Conservation (phyloP, 331 rosid species). For the Pyrus hybrid region DNA sequence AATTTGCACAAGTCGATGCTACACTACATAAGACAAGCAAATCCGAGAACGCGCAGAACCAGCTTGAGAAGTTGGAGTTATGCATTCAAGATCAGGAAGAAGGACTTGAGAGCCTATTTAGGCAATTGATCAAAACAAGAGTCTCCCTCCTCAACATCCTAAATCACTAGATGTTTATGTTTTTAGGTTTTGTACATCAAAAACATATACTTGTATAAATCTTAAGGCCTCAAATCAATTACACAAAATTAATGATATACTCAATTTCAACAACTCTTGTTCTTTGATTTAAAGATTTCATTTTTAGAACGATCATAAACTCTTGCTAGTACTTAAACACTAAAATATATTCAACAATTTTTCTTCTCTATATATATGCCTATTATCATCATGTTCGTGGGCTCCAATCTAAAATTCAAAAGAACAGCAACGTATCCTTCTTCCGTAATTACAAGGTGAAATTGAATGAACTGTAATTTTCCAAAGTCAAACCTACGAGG, state of each 20-base stretch:
- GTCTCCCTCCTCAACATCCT: slow-evolving; percentile 33
- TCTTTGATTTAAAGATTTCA: neutral
- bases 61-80: slow-evolving; percentile 12
- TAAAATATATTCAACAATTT: neutral
- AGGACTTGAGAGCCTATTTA: slow-evolving; percentile 12
- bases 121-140: slow-evolving; percentile 24
- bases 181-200: neutral
- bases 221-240: neutral
- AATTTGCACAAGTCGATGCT: slow-evolving; percentile 10
- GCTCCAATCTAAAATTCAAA: no score
- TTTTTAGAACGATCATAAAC: neutral
- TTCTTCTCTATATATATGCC: no score
- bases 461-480: no score
- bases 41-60: neutral
- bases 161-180: slow-evolving; percentile 14
- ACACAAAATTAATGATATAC: neutral
- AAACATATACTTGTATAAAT: neutral
- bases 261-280: neutral
- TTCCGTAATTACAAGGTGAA: no score
- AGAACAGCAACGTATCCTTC: no score
- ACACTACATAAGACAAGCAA: slow-evolving; percentile 5
- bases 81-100: slow-evolving; percentile 23
- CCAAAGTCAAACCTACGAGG: no score
- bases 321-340: neutral
- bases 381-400: no score